Base-by-base conservation (phyloP, 73 alveolate genomes). In the Tetrahymena malaccensis region DNA sequence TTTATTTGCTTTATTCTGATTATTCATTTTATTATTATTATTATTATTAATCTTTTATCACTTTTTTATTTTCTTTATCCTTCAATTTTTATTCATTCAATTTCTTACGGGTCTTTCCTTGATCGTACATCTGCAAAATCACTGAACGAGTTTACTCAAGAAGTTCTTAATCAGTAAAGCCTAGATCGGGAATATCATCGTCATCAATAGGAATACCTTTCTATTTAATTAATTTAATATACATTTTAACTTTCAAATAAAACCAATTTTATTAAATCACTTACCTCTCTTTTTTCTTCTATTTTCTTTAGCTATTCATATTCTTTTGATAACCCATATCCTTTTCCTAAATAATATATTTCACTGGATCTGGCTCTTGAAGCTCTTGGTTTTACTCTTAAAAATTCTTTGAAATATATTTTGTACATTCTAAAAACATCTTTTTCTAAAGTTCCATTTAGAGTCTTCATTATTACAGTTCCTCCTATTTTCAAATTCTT, bases 301-400 rank as follows among this genome's bases (percentile, higher is more conserved):
- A 70, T 70, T n/a, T 31, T 70, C 89, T 70, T 70, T 7, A 70
- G 37, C 8, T 70, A 70, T 70, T 70, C 89, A 70, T 70, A 70
- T 11, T 70, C 89, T 70, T 70, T 70, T 27, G 89, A 70, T 70
- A 70, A 31, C 17, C 89, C 89, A 70, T 70, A 98, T 4, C 99
- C 99, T 96, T 94, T 83, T 15, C 98, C 98, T 12, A 98, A 95
- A 34, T 97, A 96, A 94, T 96, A 98, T 38, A 96, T 19, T 93
- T 98, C 99, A 43, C 94, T 93, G 27, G 98, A 95, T 94, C 97
- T 98, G 13, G 94, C 84, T 94, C 98, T 95, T 17, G 99, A 96
- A 70, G 99, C 98, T 43, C 97, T 43, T 16, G 99, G 99, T 58
- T 98, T 98, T 7, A 98, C 98, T 94, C 98, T 97, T 34, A 85